Evolutionary conservation across 2,329 filamentous ascomycete species (phyloP), one percentile per base, ranked within the genome.

Genomic region (Thielaviopsis cerberus): DNA sequence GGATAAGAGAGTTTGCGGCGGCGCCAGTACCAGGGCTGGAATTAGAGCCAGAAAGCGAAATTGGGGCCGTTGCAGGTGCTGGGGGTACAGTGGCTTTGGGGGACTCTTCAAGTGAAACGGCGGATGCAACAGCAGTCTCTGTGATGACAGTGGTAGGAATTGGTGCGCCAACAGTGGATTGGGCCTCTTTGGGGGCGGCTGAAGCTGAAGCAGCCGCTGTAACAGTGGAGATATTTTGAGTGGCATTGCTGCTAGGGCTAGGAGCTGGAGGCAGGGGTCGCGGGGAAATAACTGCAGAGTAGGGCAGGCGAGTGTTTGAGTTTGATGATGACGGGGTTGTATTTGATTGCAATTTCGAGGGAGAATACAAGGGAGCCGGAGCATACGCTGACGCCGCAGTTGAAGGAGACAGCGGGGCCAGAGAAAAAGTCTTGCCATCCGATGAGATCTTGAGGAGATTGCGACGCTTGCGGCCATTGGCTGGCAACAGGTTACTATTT

Each of bases 401-500:
- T 24, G 55, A 51, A 34, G 57, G 27, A 51, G 67, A 69, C 26
- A 70, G 65, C 25, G 74, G 67, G 37, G 60, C 51, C 27, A 81
- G 67, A 17, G 77, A 78, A 63, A 82, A 81, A 4, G 78, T 81
- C 67, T 79, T 79, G 59, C 62, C 63, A 66, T 81, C 76, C 5
- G 76, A 66, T 63, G 80, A 72, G 26, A 81, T 68, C 57, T 72
- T 73, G 60, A 81, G 73, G 27, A 74, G 65, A 61, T 73, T 74
- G 57, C 69, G 68, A 60, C 72, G 56, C 50, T 61, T 61, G 24
- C 57, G 57, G 7, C 57, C 57, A n/a, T 48, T 48, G 5, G 3
- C n/a, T 4, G 41, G 41, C 2, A 48, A 4, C 3, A 48, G 41
- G n/a, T 48, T 48, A 48, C 41, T 48, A n/a, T 48, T 48, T 48